phyloP scores from a whole-genome alignment of 768 basidiomycete genomes.

The Termitomyces sp. region DNA sequence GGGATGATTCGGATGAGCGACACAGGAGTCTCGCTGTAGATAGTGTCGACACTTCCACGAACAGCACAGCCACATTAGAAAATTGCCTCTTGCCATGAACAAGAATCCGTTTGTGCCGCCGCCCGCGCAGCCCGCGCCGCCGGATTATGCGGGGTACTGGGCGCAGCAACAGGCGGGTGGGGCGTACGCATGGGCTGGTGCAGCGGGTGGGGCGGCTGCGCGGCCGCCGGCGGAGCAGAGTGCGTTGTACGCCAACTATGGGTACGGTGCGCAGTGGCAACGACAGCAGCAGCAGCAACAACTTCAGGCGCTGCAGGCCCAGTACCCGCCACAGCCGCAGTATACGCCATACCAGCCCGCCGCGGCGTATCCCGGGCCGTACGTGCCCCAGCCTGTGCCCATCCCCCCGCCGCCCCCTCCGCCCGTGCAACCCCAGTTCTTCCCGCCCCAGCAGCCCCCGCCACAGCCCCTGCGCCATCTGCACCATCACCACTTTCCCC shows the following conservation, averaged over 20 bases:
- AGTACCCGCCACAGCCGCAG: slow-evolving; percentile 53
- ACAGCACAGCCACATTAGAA: too few relatives aligned
- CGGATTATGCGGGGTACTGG: not conserved
- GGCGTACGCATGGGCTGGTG: slow-evolving; percentile 61
- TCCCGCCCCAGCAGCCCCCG: slow-evolving; percentile 27
- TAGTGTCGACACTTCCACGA: too few relatives aligned
- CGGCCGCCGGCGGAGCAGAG: slow-evolving; percentile 74
- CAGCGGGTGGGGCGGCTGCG: slow-evolving; percentile 72
- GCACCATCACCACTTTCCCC: slow-evolving; percentile 60
- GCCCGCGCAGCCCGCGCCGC: slow-evolving; percentile 45
- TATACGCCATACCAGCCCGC: slow-evolving; percentile 77
- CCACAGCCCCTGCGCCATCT: slow-evolving; percentile 39
- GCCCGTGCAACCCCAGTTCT: too few relatives aligned
- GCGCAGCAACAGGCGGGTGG: slow-evolving; percentile 40
- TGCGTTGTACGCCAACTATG: slow-evolving; percentile 86
- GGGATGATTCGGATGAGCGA: too few relatives aligned
- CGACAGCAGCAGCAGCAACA: slow-evolving; percentile 51
- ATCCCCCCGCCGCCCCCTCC: slow-evolving; percentile 22
- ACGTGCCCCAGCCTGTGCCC: slow-evolving; percentile 57
- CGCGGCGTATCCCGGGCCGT: slow-evolving; percentile 58
- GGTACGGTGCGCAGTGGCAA: slow-evolving; percentile 78
- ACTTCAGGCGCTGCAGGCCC: slow-evolving; percentile 43
- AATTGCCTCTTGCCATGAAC: slow-evolving; percentile 55
- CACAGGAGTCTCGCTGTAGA: too few relatives aligned
- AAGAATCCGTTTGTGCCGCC: slow-evolving; percentile 80